Percentiles rank a stretch among this genome's conserved stretches.
Evolutionary conservation across 179 eudicot genomes (phyloP).

Genomic region (Monotropa hypopitys): DNA sequence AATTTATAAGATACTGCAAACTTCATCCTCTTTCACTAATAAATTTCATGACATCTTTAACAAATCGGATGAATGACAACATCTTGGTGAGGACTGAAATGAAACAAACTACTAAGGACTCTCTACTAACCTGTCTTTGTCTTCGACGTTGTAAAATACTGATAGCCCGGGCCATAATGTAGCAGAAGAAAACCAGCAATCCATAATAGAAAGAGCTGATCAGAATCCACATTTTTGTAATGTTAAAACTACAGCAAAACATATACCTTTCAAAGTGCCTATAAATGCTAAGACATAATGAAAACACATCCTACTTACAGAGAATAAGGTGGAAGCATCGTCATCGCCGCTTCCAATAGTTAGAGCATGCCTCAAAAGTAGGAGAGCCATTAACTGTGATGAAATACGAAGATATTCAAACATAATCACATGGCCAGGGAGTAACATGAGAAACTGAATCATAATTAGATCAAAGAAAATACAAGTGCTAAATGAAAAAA

Average conservation of each 20-base stretch:
- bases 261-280: not conserved
- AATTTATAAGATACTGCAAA: too few species aligned
- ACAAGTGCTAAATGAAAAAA: too few species aligned
- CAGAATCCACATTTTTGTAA: constrained; percentile 9
- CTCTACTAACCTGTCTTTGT: constrained; percentile 52
- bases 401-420: constrained; percentile 1
- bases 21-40: too few species aligned
- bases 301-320: constrained; percentile 37
- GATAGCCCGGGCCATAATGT: constrained; percentile 69
- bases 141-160: constrained; percentile 64
- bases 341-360: constrained; percentile 49
- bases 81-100: too few species aligned
- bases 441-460: not conserved
- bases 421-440: not conserved
- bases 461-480: too few species aligned
- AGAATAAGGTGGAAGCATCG: constrained; percentile 66
- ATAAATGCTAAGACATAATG: not conserved
- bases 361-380: constrained; percentile 77
- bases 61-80: too few species aligned
- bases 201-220: constrained; percentile 68
- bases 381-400: constrained; percentile 65
- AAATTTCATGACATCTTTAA: too few species aligned
- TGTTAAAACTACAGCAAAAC: not conserved
- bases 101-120: not conserved
- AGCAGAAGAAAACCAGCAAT: constrained; percentile 72